Conservation (phyloP, 1,284 basidiomycete genomes). For the Malassezia brasiliensis region DNA sequence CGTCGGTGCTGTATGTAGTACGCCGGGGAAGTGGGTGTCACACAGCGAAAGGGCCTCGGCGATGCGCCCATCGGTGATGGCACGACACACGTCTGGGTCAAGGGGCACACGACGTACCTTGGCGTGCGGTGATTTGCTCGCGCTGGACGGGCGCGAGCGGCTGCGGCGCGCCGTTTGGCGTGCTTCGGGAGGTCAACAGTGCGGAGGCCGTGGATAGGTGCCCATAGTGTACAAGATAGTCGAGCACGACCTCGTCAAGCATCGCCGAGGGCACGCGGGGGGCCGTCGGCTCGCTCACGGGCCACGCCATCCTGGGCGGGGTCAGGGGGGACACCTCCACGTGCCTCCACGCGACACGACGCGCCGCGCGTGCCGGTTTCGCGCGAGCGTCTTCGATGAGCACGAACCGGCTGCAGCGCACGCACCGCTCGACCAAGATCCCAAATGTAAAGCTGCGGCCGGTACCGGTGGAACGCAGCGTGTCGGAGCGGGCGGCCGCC, state of each 20-base stretch:
- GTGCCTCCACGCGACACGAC: background rate
- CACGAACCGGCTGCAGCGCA: constrained; percentile 29
- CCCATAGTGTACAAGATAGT: constrained; percentile 67
- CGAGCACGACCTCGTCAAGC: constrained; percentile 56
- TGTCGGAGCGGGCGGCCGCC: constrained; percentile 17
- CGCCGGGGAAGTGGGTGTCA: constrained; percentile 50
- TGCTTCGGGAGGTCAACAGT: constrained; percentile 49
- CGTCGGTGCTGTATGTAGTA: constrained; percentile 15
- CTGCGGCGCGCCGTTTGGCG: background rate
- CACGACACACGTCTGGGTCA: background rate
- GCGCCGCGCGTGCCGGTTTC: background rate
- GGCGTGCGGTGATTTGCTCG: constrained; percentile 8
- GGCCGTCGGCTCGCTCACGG: background rate
- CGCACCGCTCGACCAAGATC: constrained; percentile 43
- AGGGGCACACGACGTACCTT: constrained; percentile 7
- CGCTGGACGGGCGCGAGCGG: constrained; percentile 7
- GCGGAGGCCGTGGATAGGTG: constrained; percentile 62
- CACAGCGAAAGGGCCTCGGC: constrained; percentile 61
- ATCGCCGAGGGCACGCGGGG: background rate
- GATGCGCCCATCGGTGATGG: constrained; percentile 61
- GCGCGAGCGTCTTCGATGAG: background rate
- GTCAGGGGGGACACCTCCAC: background rate
- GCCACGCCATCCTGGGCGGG: background rate
- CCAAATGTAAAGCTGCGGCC: constrained; percentile 44
- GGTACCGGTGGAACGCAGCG: constrained; percentile 10